A percentile compares a stretch with the other conserved stretches of the same genome.
These are phyloP conservation scores for Xerocomus brunneocitrinus DNA, from an alignment of 768 basidiomycete species.

Conservation along the genomic window DNA sequence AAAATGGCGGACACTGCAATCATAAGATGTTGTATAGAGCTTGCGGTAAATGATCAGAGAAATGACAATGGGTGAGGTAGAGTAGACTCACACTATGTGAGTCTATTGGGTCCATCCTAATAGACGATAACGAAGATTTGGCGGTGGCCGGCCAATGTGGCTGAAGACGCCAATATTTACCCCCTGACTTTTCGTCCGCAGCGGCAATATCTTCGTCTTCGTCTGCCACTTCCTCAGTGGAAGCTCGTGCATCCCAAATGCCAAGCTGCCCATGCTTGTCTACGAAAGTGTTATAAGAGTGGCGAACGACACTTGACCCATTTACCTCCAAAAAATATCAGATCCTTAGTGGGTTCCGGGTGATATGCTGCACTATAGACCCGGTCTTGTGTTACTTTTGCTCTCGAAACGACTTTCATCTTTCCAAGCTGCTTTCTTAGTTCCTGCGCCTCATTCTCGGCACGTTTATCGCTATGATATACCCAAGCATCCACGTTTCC, in stretches of 20 bases:
- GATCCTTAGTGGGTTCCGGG: constrained; percentile 71
- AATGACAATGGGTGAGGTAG: not conserved
- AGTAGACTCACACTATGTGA: constrained; percentile 56
- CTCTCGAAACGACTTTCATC: constrained; percentile 66
- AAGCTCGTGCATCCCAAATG: constrained; percentile 81
- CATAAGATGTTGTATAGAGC: constrained; percentile 81
- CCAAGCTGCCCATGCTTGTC: constrained; percentile 83
- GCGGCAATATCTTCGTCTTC: constrained; percentile 52
- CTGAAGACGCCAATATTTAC: constrained; percentile 77
- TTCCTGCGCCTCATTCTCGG: constrained; percentile 45
- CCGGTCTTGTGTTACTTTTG: constrained; percentile 73
- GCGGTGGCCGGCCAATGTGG: constrained; percentile 80
- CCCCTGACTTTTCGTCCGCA: constrained; percentile 48
- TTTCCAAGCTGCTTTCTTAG: constrained; percentile 50
- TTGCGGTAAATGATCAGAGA: constrained; percentile 25
- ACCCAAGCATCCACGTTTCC: constrained; percentile 49
- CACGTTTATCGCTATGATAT: constrained; percentile 44
- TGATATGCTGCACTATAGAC: constrained; percentile 80
- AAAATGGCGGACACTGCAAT: constrained; percentile 68
- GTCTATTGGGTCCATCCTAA: constrained; percentile 74
- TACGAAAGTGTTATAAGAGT: constrained; percentile 25
- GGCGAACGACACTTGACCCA: not conserved
- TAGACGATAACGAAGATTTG: constrained; percentile 72
- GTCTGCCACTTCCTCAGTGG: constrained; percentile 57
- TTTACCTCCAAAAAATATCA: constrained; percentile 83